Conservation (phyloP, 768 basidiomycete genomes). For the Termitomyces sp. region DNA sequence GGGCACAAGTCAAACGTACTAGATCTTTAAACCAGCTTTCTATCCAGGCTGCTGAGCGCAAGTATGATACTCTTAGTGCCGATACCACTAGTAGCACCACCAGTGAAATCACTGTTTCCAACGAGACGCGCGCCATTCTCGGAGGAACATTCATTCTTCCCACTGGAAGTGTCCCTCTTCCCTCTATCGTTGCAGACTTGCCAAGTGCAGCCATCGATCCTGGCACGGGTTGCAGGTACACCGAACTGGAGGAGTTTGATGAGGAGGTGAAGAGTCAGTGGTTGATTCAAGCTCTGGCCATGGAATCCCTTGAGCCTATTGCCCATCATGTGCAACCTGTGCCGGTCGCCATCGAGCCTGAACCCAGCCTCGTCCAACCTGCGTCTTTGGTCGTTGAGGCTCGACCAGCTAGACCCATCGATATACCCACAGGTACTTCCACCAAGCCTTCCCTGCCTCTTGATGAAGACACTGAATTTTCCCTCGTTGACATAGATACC, state of each 20-base stretch:
- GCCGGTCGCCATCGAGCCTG: no score
- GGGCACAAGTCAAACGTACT: conserved; percentile 24
- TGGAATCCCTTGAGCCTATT: no score
- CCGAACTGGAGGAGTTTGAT: conserved; percentile 46
- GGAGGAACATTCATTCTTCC: conserved; percentile 30
- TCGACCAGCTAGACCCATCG: not conserved
- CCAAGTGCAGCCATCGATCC: conserved; percentile 33
- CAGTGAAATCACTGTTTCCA: not conserved
- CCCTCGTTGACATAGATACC: not conserved
- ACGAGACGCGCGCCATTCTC: conserved; percentile 30
- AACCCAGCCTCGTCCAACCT: no score
- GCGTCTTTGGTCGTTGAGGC: not conserved
- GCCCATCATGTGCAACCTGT: not conserved
- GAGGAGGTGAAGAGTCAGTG: conserved; percentile 25
- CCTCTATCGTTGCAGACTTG: conserved; percentile 13
- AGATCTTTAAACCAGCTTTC: conserved; percentile 26
- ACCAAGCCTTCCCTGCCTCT: not conserved
- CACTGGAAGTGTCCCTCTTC: conserved; percentile 30
- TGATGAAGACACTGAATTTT: not conserved
- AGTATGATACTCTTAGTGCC: conserved; percentile 19
- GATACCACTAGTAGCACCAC: not conserved
- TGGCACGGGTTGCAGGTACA: conserved; percentile 49
- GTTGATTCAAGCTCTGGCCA: not conserved
- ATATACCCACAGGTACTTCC: not conserved
- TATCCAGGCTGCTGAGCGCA: conserved; percentile 21